Evolutionary conservation across 139 green algal species (phyloP).

Genomic region (Coelastrella sp.): DNA sequence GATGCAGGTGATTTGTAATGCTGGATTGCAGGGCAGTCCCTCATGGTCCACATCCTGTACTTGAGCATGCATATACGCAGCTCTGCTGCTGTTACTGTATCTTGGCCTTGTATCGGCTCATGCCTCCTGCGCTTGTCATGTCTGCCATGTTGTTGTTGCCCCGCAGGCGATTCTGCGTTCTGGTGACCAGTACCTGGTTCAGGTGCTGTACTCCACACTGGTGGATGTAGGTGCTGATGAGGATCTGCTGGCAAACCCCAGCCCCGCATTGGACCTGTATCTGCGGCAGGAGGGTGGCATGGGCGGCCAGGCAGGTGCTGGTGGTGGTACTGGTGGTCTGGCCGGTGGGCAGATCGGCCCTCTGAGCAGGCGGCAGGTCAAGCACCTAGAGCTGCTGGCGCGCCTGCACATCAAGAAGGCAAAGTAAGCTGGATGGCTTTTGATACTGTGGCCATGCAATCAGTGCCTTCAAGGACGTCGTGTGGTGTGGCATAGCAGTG

Average conservation of each 20-base stretch:
- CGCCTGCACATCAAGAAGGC: slow-evolving; percentile 61
- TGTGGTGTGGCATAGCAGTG: too few relatives aligned
- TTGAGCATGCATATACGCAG: not conserved
- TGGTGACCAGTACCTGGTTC: slow-evolving; percentile 15
- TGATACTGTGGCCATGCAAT: not conserved
- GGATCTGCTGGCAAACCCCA: slow-evolving; percentile 64
- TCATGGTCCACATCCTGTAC: too few relatives aligned
- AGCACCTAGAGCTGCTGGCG: slow-evolving; percentile 51
- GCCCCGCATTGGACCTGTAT: slow-evolving; percentile 67
- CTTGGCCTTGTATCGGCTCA: not conserved
- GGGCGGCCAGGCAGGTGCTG: slow-evolving; percentile 2
- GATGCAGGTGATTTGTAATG: slow-evolving; percentile 21
- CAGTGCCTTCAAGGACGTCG: too few relatives aligned
- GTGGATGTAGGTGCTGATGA: slow-evolving; percentile 44
- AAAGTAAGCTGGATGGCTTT: slow-evolving; percentile 22
- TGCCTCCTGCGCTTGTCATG: not conserved
- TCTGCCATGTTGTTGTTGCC: not conserved
- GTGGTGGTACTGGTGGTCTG: slow-evolving; percentile 29
- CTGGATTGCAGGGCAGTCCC: too few relatives aligned
- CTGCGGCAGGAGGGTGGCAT: slow-evolving; percentile 65
- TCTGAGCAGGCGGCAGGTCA: not conserved
- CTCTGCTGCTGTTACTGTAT: not conserved
- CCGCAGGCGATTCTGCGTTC: slow-evolving; percentile 7
- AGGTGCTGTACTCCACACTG: slow-evolving; percentile 41
- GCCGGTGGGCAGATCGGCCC: not conserved